Evolutionary conservation across 2,329 filamentous ascomycete species (phyloP).

Genomic region (Fusarium beomiforme): DNA sequence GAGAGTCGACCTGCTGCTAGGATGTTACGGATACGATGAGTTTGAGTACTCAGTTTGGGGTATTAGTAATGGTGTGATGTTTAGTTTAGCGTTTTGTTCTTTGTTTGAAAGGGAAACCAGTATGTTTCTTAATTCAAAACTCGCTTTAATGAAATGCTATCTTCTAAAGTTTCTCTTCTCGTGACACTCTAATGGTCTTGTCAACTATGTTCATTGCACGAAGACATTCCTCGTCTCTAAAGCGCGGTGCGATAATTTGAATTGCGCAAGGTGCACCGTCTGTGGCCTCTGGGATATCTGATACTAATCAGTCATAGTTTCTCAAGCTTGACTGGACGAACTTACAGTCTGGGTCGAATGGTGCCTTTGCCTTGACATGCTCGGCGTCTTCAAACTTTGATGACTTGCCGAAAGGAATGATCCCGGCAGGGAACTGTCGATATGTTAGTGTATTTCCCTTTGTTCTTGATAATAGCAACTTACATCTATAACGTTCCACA

Average conservation of each 20-base stretch:
- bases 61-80: rapidly evolving
- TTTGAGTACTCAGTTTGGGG: no score
- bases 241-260: conserved; percentile 31
- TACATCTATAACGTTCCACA: conserved; percentile 41
- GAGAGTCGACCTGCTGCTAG: neutral
- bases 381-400: conserved; percentile 29
- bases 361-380: conserved; percentile 8
- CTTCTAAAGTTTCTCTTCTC: neutral
- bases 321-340: rapidly evolving
- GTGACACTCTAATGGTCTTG: neutral
- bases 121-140: rapidly evolving
- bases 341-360: conserved; percentile 39
- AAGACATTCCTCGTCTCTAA: conserved; percentile 38
- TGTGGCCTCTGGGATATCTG: conserved; percentile 26
- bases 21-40: neutral
- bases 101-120: neutral
- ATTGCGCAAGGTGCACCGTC: conserved; percentile 32
- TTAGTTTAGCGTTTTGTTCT: neutral
- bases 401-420: conserved; percentile 26
- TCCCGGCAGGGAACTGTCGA: conserved; percentile 33
- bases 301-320: neutral
- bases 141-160: neutral
- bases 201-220: conserved; percentile 35
- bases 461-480: rapidly evolving
- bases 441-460: neutral